A percentile compares a stretch with the other conserved stretches of the same genome.
Evolutionary conservation across 768 basidiomycete genomes (phyloP).

Genomic region (Tulasnella sp.): DNA sequence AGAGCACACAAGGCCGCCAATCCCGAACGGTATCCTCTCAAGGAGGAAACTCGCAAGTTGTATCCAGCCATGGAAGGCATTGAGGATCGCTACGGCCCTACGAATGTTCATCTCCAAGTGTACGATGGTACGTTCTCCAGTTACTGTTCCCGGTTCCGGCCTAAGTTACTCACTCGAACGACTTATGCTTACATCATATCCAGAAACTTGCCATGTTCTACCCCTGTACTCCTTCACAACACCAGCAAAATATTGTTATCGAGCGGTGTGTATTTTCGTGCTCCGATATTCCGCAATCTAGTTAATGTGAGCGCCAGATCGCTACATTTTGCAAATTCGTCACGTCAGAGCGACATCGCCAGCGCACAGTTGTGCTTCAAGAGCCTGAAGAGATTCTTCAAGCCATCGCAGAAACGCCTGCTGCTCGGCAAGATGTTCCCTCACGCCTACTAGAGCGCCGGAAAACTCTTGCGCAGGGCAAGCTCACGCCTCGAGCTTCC

Average conservation of each 20-base stretch:
- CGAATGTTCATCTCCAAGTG: conserved; percentile 74
- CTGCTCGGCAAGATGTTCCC: not conserved
- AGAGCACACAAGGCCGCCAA: conserved; percentile 83
- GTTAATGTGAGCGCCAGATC: conserved; percentile 22
- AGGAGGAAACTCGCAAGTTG: conserved; percentile 46
- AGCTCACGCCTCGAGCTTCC: not conserved
- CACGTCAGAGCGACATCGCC: conserved; percentile 13
- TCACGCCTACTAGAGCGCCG: not conserved
- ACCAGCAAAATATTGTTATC: conserved; percentile 29
- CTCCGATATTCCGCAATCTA: not conserved
- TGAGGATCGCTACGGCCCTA: conserved; percentile 38
- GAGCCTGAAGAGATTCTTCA: not conserved
- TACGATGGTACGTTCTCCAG: conserved; percentile 60
- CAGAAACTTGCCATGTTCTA: conserved; percentile 71
- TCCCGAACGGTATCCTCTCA: conserved; percentile 62
- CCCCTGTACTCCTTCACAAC: conserved; percentile 63
- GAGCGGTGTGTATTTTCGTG: conserved; percentile 17
- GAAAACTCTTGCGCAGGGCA: not conserved
- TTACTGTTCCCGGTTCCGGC: not conserved
- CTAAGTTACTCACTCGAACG: not conserved
- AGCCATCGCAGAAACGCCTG: not conserved
- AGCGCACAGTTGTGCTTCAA: not conserved
- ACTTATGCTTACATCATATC: not conserved
- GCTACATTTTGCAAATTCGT: conserved; percentile 28
- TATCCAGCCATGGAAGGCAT: conserved; percentile 32